Evolutionary conservation across 2,329 filamentous ascomycete genomes (phyloP), one percentile per base, ranked within the genome.

Genomic region (Colletotrichum sublineola): DNA sequence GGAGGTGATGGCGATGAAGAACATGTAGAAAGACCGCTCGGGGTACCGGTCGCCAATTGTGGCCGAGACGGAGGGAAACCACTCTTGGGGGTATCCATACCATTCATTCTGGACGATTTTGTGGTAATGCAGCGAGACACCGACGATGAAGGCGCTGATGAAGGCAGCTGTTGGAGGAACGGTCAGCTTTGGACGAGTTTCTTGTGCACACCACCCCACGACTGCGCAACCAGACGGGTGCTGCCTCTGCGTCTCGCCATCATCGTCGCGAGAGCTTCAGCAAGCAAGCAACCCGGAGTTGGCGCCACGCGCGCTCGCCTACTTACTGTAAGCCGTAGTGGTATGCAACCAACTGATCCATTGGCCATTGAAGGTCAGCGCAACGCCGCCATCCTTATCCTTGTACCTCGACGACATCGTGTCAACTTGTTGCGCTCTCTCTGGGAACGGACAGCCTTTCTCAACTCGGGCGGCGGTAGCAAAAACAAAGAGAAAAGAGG

Each of bases 41-140:
- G 96, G 96, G 79, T 98, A 98, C 76, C 95, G 91, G 82, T 99
- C 96, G 81, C 96, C 96, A 84, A 99, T 99, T 46, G 96, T 98
- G 52, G 96, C 92, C 40, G 96, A 98, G 31, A 98, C 95, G 55
- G 95, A 97, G 71, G 95, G 95, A 79, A 97, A 97, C 95, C 95
- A 98, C 86, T 98, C 95, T 76, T 97, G 87, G 1, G 95, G 95
- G 80, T 97, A 97, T 77, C 94, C 94, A 82, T 95, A 97, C 85
- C 95, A 93, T 83, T 99, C 95, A 83, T 99, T 99, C 83, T 98
- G 88, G 68, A 99, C 96, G 77, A 99, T 99, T 86, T 99, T 99
- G 80, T 93, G 90, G 84, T 96, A 98, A 84, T 99, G 96, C 61
- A 99, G 88, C 67, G 87, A 88, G 68, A 92, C 86, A 76, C 96